These are phyloP conservation scores for Candida koratica DNA, from an alignment of 805 yeast species.

Conservation along the genomic window DNA sequence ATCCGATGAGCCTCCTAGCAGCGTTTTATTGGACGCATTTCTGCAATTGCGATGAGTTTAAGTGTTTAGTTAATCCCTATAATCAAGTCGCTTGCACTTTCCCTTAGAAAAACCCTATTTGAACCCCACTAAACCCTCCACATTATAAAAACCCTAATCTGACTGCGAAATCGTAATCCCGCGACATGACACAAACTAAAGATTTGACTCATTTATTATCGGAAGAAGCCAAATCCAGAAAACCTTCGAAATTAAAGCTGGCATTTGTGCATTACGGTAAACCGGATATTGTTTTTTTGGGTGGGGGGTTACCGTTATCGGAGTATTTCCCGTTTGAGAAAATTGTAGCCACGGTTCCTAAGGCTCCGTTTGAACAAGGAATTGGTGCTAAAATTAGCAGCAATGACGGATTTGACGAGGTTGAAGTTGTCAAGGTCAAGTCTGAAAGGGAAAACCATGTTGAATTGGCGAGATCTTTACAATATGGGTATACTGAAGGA, in stretches of 20 bases:
- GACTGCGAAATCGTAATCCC: too few relatives aligned
- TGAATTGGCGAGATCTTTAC: constrained; percentile 81
- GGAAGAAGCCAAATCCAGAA: constrained; percentile 71
- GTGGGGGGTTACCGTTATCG: constrained; percentile 92
- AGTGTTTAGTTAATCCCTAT: too few relatives aligned
- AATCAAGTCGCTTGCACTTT: background rate
- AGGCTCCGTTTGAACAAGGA: constrained; percentile 76
- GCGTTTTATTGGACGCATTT: constrained; percentile 68
- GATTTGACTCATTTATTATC: constrained; percentile 76
- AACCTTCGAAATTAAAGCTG: constrained; percentile 74
- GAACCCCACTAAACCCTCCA: background rate
- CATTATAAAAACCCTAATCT: too few relatives aligned
- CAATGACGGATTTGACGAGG: constrained; percentile 36
- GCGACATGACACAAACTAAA: constrained; percentile 43
- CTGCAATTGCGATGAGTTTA: constrained; percentile 55
- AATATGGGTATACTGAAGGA: constrained; percentile 86
- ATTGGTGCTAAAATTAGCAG: constrained; percentile 57
- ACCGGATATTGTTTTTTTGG: constrained; percentile 81
- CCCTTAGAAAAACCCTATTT: background rate
- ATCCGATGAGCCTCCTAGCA: constrained; percentile 53
- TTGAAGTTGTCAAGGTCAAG: constrained; percentile 34
- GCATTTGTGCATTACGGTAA: constrained; percentile 73
- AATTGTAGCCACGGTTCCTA: constrained; percentile 64
- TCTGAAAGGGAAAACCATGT: constrained; percentile 41
- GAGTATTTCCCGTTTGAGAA: constrained; percentile 91